These are phyloP conservation scores for Adansonia grandidieri DNA, from an alignment of 441 rosid genomes.

Conservation along the genomic window DNA sequence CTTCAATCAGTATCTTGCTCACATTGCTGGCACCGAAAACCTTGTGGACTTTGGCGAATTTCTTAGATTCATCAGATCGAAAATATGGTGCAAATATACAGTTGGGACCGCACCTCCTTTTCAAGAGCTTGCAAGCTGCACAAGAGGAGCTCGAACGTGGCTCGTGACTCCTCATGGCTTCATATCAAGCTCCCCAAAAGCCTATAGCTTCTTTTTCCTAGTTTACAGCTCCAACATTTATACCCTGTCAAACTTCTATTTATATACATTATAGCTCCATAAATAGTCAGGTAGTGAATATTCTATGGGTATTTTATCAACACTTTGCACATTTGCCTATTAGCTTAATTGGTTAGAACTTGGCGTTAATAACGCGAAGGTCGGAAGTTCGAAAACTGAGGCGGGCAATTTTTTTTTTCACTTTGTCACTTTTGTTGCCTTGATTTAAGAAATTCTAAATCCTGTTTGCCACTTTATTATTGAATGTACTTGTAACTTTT, in stretches of 20 bases:
- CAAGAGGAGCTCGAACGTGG: conserved; percentile 86
- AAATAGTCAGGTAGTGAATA: neutral
- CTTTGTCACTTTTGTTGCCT: too few relatives aligned
- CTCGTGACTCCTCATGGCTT: conserved; percentile 70
- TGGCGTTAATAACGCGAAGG: conserved; percentile 87
- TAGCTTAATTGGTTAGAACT: conserved; percentile 57
- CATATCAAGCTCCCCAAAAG: conserved; percentile 34
- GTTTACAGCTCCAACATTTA: conserved; percentile 30
- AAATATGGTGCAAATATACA: conserved; percentile 91
- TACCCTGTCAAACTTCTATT: conserved; percentile 6
- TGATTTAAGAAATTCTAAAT: too few relatives aligned
- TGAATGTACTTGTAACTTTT: too few relatives aligned
- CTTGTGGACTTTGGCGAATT: conserved; percentile 83
- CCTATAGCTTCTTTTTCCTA: neutral
- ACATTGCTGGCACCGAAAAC: conserved; percentile 96
- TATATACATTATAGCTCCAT: conserved; percentile 12
- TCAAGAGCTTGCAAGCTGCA: conserved; percentile 90
- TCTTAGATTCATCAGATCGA: conserved; percentile 66
- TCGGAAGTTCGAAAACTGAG: conserved; percentile 57
- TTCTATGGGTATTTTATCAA: neutral
- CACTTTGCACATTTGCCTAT: neutral
- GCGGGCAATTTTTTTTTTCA: neutral
- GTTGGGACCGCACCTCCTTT: conserved; percentile 71
- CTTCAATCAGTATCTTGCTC: conserved; percentile 80
- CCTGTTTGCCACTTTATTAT: too few relatives aligned